Conservation (phyloP, 768 basidiomycete genomes). For the Boletus edulis region DNA sequence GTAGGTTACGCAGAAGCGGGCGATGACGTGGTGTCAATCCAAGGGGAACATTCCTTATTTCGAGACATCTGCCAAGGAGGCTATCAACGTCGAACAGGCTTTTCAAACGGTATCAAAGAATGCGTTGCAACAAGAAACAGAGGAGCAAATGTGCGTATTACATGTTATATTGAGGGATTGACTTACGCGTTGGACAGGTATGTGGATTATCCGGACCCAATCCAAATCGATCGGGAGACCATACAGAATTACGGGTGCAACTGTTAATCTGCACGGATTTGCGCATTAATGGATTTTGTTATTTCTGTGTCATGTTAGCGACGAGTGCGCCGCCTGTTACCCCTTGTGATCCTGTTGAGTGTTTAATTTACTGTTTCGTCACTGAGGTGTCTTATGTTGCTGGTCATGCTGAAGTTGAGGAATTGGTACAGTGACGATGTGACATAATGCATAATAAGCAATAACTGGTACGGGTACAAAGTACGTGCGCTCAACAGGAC, state of each 20-base stretch:
- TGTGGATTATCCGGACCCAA: conserved; percentile 98
- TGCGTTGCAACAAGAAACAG: conserved; percentile 94
- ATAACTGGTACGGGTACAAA: conserved; percentile 25
- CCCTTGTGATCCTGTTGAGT: conserved; percentile 32
- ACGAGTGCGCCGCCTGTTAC: conserved; percentile 30
- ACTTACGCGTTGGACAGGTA: conserved; percentile 55
- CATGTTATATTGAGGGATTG: conserved; percentile 4
- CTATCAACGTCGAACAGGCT: conserved; percentile 99
- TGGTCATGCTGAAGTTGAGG: conserved; percentile 11
- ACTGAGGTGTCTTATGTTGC: conserved; percentile 25
- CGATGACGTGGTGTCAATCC: conserved; percentile 99
- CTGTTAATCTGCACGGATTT: conserved; percentile 51
- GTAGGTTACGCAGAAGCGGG: conserved; percentile 97
- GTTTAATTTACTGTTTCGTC: conserved; percentile 31
- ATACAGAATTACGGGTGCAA: conserved; percentile 91
- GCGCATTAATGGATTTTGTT: conserved; percentile 20
- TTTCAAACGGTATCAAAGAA: conserved; percentile 99
- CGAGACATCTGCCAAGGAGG: conserved; percentile 99
- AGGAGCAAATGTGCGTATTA: conserved; percentile 81
- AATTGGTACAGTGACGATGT: conserved; percentile 10
- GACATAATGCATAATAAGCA: conserved; percentile 15
- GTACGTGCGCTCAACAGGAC: conserved; percentile 2
- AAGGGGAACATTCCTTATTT: conserved; percentile 99
- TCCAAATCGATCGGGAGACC: conserved; percentile 92
- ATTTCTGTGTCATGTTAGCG: conserved; percentile 25